phyloP scores from a whole-genome alignment of 129 eudicot species.

The Sambucus nigra region DNA sequence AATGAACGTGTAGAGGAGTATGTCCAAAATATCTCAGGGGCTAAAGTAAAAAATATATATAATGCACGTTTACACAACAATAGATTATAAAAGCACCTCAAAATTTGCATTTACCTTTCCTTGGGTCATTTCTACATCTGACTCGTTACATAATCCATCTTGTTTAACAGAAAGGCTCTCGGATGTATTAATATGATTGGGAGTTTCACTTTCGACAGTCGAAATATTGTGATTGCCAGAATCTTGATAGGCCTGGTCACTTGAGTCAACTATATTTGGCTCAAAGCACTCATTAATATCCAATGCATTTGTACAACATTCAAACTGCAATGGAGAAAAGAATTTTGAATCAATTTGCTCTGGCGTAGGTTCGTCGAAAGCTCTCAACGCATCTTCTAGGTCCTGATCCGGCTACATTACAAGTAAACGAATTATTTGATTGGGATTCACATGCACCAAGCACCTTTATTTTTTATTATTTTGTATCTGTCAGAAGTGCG shows the following conservation, averaged over 20 bases:
- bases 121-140: constrained; percentile 29
- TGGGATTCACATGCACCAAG: too few species aligned
- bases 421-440: too few species aligned
- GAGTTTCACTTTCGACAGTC: constrained; percentile 6
- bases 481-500: too few species aligned
- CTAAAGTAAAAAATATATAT: too few species aligned
- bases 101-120: constrained; percentile 16
- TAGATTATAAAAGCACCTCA: neutral
- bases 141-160: constrained; percentile 21
- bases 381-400: constrained; percentile 17
- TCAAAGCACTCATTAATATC: constrained; percentile 26
- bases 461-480: too few species aligned
- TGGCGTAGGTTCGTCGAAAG: constrained; percentile 8
- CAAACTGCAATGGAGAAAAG: constrained; percentile 31
- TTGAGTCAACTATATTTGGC: constrained; percentile 17
- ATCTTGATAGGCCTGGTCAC: constrained; percentile 6
- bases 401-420: constrained; percentile 24
- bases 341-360: constrained; percentile 22
- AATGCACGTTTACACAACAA: too few species aligned
- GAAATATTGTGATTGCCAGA: constrained; percentile 1
- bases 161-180: constrained; percentile 2
- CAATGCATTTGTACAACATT: constrained; percentile 22
- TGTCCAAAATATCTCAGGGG: too few species aligned
- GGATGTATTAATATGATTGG: neutral
- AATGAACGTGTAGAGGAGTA: too few species aligned